A percentile compares a stretch with the other conserved stretches of the same genome.
phyloP scores from a whole-genome alignment of 441 rosid species.

The Dalechampia spathulata region DNA sequence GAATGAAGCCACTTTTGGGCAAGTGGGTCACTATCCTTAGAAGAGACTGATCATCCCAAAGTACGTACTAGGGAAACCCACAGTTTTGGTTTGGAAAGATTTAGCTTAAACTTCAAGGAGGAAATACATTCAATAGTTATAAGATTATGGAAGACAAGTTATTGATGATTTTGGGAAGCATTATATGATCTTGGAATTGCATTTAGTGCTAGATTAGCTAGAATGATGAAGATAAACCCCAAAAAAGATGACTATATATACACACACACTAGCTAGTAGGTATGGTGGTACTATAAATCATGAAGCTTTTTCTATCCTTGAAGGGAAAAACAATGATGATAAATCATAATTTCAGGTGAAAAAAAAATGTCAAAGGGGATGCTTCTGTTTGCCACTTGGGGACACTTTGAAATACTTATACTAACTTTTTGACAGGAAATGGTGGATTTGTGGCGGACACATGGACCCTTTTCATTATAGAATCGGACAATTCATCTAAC shows the following conservation, averaged over 20 bases:
- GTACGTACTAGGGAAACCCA: neutral
- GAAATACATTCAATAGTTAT: no score
- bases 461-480: conserved; percentile 24
- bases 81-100: neutral
- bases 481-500: conserved; percentile 4
- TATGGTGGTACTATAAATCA: neutral
- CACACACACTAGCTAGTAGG: no score
- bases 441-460: conserved; percentile 42
- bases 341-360: conserved; percentile 14
- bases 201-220: neutral
- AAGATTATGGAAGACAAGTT: no score
- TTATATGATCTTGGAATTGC: no score
- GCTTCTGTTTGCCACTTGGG: conserved; percentile 17
- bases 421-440: conserved; percentile 7
- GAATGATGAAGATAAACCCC: neutral
- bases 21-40: conserved; percentile 15
- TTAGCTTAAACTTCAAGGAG: neutral
- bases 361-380: conserved; percentile 3
- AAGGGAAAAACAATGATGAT: neutral
- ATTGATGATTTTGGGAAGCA: no score
- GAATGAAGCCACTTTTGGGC: conserved; percentile 12
- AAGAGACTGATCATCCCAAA: neutral
- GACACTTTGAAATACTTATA: conserved; percentile 3
- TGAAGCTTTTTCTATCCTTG: neutral
- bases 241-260: neutral